These are phyloP conservation scores for Arachis hypogaea DNA, from an alignment of 306 rosid genomes.

Conservation along the genomic window DNA sequence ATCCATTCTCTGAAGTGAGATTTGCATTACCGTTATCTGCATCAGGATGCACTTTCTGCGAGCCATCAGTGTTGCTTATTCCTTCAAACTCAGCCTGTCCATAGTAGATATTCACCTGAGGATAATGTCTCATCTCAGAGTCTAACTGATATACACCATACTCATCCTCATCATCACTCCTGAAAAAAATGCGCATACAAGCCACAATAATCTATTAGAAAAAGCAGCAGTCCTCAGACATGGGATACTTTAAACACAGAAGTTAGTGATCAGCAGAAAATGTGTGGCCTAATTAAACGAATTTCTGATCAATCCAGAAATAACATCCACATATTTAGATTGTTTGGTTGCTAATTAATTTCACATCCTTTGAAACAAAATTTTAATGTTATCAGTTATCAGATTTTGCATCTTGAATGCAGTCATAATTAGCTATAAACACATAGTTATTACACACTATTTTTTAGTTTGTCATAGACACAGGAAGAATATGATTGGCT, in stretches of 20 bases:
- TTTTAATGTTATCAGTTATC: constrained; percentile 10
- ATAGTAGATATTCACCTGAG: constrained; percentile 60
- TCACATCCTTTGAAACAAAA: background rate
- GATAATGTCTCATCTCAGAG: constrained; percentile 56
- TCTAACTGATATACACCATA: constrained; percentile 59
- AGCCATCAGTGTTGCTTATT: constrained; percentile 53
- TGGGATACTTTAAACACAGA: constrained; percentile 14
- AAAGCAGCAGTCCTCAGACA: constrained; percentile 20
- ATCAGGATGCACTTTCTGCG: constrained; percentile 55
- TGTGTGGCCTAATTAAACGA: background rate
- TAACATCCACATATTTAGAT: constrained; percentile 25
- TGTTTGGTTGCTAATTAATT: constrained; percentile 16
- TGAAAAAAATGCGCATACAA: constrained; percentile 41
- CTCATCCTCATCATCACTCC: constrained; percentile 79
- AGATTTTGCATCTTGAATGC: constrained; percentile 3
- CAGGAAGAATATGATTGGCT: constrained; percentile 31
- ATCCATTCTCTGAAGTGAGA: constrained; percentile 50
- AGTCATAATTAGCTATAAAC: constrained; percentile 20
- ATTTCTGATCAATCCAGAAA: constrained; percentile 15
- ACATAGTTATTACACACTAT: constrained; percentile 5
- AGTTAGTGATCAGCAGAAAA: constrained; percentile 13
- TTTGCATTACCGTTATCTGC: constrained; percentile 48
- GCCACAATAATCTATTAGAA: constrained; percentile 36
- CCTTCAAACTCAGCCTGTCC: constrained; percentile 63
- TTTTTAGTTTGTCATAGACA: constrained; percentile 8